Percentiles rank a stretch among this genome's conserved stretches.
These are phyloP conservation scores for Phyllosticta paracitricarpa DNA, from an alignment of 2,329 filamentous ascomycete genomes.

Conservation along the genomic window DNA sequence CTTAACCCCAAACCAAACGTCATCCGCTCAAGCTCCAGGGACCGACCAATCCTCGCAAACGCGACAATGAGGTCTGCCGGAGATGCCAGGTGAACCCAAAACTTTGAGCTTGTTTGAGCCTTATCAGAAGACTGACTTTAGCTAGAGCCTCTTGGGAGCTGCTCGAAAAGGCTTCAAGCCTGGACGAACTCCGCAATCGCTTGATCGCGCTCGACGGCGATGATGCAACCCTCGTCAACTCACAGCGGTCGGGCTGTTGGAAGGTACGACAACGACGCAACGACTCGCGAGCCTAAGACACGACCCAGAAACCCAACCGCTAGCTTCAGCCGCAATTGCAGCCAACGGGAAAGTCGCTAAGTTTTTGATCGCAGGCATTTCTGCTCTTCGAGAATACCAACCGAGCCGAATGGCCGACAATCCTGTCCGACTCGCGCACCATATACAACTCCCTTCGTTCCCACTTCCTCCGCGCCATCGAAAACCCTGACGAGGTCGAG, in stretches of 20 bases:
- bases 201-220: slow-evolving; percentile 2
- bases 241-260: slow-evolving; percentile 83
- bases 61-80: slow-evolving; percentile 9
- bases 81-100: slow-evolving; percentile 10
- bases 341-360: not conserved
- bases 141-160: slow-evolving; percentile 8
- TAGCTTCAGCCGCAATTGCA: not conserved
- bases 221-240: slow-evolving; percentile 37
- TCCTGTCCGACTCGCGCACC: slow-evolving; percentile 57
- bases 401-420: slow-evolving; percentile 56
- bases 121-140: not conserved
- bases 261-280: slow-evolving; percentile 48
- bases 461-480: slow-evolving; percentile 71
- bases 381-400: slow-evolving; percentile 63
- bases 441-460: slow-evolving; percentile 64
- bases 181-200: slow-evolving; percentile 6
- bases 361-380: slow-evolving; percentile 51
- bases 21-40: slow-evolving; percentile 3
- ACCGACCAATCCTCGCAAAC: slow-evolving; percentile 2
- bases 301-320: slow-evolving; percentile 1
- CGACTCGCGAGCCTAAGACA: not conserved
- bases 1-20: slow-evolving; percentile 2
- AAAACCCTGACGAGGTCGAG: slow-evolving; percentile 71
- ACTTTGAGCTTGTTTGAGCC: not conserved
- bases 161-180: slow-evolving; percentile 5